A percentile compares a stretch with the other conserved stretches of the same genome.
Evolutionary conservation across 805 yeast species (phyloP).

Genomic region (Metschnikowia dekortorum): DNA sequence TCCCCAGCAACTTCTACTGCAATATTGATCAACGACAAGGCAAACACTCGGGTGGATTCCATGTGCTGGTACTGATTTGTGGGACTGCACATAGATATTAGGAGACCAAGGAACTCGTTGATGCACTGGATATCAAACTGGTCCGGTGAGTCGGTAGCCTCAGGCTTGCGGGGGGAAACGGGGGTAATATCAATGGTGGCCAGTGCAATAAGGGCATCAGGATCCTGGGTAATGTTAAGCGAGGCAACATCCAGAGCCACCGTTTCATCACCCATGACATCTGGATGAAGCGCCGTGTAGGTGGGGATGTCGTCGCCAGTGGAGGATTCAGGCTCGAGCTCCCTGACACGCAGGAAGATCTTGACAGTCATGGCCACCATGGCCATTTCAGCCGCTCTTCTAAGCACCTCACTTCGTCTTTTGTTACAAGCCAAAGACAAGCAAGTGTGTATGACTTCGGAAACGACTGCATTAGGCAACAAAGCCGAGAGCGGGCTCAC

Average conservation of each 20-base stretch:
- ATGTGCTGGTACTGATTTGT: constrained; percentile 79
- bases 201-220: not conserved
- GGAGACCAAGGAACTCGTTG: constrained; percentile 68
- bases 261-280: constrained; percentile 48
- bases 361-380: constrained; percentile 64
- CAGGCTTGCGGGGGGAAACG: constrained; percentile 8
- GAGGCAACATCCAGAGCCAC: not conserved
- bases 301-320: constrained; percentile 42
- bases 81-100: constrained; percentile 78
- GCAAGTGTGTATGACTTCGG: constrained; percentile 88
- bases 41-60: constrained; percentile 81
- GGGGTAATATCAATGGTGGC: constrained; percentile 6
- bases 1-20: constrained; percentile 81
- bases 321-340: constrained; percentile 45
- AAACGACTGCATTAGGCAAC: constrained; percentile 77
- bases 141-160: constrained; percentile 7
- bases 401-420: constrained; percentile 81
- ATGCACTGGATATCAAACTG: constrained; percentile 74
- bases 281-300: constrained; percentile 51
- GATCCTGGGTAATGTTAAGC: not conserved
- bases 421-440: constrained; percentile 89
- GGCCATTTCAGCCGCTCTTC: constrained; percentile 85
- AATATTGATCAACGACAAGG: constrained; percentile 67
- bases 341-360: constrained; percentile 57
- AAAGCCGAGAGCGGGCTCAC: constrained; percentile 58